Evolutionary conservation across 2,329 filamentous ascomycete genomes (phyloP).

Genomic region (Trichoderma arundinaceum): DNA sequence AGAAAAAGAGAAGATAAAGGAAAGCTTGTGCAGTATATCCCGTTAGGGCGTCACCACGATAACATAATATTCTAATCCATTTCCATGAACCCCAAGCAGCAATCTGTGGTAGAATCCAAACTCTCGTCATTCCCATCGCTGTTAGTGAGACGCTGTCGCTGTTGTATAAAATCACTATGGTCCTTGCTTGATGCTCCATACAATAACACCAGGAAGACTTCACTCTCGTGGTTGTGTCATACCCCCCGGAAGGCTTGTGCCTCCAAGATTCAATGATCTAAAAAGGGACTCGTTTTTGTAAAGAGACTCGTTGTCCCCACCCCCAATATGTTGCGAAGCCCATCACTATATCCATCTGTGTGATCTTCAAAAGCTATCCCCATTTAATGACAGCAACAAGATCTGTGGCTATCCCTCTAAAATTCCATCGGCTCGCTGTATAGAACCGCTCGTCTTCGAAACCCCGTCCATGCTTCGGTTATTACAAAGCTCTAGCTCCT

Average conservation of each 20-base stretch:
- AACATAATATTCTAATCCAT: neutral
- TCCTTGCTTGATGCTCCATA: neutral
- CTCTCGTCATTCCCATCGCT: neutral
- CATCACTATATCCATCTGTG: neutral
- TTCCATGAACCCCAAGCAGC: neutral
- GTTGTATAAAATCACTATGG: neutral
- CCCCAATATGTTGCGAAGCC: neutral
- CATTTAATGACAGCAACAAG: neutral
- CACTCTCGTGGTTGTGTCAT: neutral
- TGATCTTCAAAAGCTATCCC: neutral
- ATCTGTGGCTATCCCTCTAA: neutral
- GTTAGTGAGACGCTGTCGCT: neutral
- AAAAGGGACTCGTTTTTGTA: no score
- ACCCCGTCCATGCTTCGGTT: neutral
- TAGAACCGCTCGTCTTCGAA: constrained; percentile 18
- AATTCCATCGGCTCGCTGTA: neutral
- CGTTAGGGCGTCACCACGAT: neutral
- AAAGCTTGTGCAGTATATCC: neutral
- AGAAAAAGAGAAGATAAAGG: neutral
- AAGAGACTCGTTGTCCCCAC: no score
- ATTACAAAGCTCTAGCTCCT: constrained; percentile 23
- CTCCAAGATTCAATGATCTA: no score
- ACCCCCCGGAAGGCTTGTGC: neutral
- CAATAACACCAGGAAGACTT: neutral
- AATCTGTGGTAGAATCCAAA: neutral